phyloP scores from a whole-genome alignment of 768 basidiomycete species.

The Leccinum incarnatum region DNA sequence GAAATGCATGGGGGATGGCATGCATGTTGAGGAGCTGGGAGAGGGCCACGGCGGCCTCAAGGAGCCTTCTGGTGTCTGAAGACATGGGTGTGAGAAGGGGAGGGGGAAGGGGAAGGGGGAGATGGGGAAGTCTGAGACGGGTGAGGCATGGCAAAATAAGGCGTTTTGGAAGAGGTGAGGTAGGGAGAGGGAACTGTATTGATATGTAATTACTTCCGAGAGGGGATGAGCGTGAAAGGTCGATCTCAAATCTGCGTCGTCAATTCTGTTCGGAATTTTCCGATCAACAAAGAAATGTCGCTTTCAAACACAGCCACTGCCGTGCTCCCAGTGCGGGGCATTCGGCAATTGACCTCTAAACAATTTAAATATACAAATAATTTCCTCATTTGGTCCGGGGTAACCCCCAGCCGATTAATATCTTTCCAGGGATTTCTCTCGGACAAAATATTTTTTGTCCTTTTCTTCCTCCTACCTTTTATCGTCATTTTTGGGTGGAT shows the following conservation, averaged over 20 bases:
- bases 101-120: slow-evolving; percentile 25
- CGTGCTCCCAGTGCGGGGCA: slow-evolving; percentile 14
- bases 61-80: slow-evolving; percentile 66
- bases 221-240: slow-evolving; percentile 40
- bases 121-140: slow-evolving; percentile 24
- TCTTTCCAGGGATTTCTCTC: neutral
- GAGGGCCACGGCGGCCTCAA: slow-evolving; percentile 76
- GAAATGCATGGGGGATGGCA: slow-evolving; percentile 75
- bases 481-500: slow-evolving; percentile 22
- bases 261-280: slow-evolving; percentile 24
- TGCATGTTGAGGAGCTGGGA: slow-evolving; percentile 57
- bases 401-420: slow-evolving; percentile 16
- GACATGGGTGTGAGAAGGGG: slow-evolving; percentile 40
- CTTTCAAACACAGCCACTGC: neutral
- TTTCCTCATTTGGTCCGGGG: slow-evolving; percentile 17
- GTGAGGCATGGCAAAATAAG: slow-evolving; percentile 50
- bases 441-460: slow-evolving; percentile 21
- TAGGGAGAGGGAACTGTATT: slow-evolving; percentile 37
- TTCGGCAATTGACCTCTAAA: slow-evolving; percentile 1
- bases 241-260: slow-evolving; percentile 34
- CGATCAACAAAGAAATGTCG: slow-evolving; percentile 13
- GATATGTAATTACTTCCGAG: slow-evolving; percentile 53
- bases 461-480: slow-evolving; percentile 15
- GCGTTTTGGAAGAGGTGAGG: slow-evolving; percentile 37
- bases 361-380: neutral